phyloP scores from a whole-genome alignment of 2,329 filamentous ascomycete species.

The Colletotrichum abscissum region DNA sequence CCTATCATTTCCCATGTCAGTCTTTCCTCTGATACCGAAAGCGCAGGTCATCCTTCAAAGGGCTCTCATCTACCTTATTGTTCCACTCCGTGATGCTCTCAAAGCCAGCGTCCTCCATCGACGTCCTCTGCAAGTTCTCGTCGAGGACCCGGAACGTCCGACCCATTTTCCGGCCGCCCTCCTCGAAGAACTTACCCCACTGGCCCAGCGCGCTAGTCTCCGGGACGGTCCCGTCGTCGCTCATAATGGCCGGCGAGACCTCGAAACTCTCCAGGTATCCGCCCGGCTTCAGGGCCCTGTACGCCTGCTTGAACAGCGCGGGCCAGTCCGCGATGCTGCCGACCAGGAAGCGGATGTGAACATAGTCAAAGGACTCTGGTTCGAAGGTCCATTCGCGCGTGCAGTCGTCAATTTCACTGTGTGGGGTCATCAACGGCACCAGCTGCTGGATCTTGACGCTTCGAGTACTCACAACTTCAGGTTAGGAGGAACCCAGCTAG shows the following conservation, averaged over 20 bases:
- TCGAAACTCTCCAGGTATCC: conserved; percentile 55
- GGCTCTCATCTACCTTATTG: conserved; percentile 31
- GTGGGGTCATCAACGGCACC: conserved; percentile 51
- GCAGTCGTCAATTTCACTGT: conserved; percentile 68
- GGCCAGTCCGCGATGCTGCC: conserved; percentile 66
- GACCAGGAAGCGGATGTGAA: conserved; percentile 65
- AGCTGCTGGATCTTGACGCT: neutral
- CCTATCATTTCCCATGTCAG: conserved; percentile 4
- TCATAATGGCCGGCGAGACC: conserved; percentile 41
- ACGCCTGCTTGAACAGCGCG: conserved; percentile 59
- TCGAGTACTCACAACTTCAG: conserved; percentile 49
- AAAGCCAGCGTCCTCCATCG: conserved; percentile 45
- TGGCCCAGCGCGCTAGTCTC: conserved; percentile 44
- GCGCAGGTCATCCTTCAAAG: neutral
- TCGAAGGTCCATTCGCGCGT: conserved; percentile 60
- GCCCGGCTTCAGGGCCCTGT: conserved; percentile 61
- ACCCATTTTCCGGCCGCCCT: conserved; percentile 46
- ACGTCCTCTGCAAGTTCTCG: conserved; percentile 43
- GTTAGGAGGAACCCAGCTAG: conserved; percentile 67
- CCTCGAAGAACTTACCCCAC: conserved; percentile 47
- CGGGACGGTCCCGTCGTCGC: conserved; percentile 45
- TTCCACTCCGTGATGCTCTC: conserved; percentile 38
- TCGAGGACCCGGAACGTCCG: conserved; percentile 45
- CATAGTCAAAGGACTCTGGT: conserved; percentile 63
- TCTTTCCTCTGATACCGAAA: neutral